Percentiles rank a stretch among this genome's conserved stretches.
phyloP scores from a whole-genome alignment of 2,329 filamentous ascomycete genomes.

The Penicillium sp. region DNA sequence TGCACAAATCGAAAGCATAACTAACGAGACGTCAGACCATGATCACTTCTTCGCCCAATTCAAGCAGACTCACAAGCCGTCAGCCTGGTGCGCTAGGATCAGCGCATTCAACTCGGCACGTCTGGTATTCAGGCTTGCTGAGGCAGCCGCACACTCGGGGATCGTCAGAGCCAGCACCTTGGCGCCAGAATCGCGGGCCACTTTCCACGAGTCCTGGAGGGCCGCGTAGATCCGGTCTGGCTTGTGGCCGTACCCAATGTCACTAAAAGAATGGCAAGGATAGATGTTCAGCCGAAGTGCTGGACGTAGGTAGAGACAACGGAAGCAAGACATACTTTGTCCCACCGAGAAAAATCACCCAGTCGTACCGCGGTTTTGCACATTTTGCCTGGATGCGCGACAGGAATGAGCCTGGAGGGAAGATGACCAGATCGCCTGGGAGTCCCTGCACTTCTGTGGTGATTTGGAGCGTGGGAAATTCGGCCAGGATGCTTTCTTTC shows the following conservation, averaged over 20 bases:
- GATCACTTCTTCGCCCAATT: not conserved
- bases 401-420: conserved; percentile 29
- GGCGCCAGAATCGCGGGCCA: conserved; percentile 49
- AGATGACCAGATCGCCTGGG: conserved; percentile 52
- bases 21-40: conserved; percentile 34
- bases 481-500: conserved; percentile 46
- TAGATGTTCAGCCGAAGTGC: too few species aligned
- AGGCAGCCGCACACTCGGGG: conserved; percentile 49
- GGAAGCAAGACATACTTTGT: conserved; percentile 49
- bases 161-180: conserved; percentile 64
- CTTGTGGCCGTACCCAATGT: conserved; percentile 47
- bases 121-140: conserved; percentile 30
- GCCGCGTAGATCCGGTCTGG: conserved; percentile 49
- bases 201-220: conserved; percentile 52
- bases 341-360: conserved; percentile 62
- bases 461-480: conserved; percentile 47
- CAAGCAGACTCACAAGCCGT: conserved; percentile 52
- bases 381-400: conserved; percentile 32
- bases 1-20: conserved; percentile 56
- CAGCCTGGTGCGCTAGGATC: conserved; percentile 51
- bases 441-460: conserved; percentile 49
- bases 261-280: conserved; percentile 27
- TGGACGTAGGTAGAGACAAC: not conserved
- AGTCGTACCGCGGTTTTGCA: conserved; percentile 48
- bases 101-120: conserved; percentile 52